Evolutionary conservation across 345 rosid species (phyloP).

Genomic region (Sisymbrium irio): DNA sequence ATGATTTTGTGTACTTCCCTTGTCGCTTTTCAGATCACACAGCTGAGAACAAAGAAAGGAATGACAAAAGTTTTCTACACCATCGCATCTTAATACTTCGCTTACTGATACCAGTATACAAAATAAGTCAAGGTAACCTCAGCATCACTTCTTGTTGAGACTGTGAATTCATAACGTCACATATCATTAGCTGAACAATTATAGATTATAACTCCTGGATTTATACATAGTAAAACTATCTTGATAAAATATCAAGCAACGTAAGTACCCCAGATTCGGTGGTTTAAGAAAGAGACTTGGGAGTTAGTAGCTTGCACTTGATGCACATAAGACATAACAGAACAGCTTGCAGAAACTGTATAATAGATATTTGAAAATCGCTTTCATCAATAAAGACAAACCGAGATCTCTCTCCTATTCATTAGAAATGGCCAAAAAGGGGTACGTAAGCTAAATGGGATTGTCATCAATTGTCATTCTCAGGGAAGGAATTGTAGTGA

Average conservation of each 20-base stretch:
- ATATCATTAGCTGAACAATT: background rate
- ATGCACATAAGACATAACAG: background rate
- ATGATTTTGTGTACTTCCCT: background rate
- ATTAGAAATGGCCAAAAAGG: conserved; percentile 15
- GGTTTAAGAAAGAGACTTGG: conserved; percentile 5
- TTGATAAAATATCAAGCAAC: background rate
- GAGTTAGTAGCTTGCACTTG: conserved; percentile 1
- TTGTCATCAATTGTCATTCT: conserved; percentile 22
- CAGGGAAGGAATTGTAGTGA: conserved; percentile 32
- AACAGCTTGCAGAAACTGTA: conserved; percentile 11
- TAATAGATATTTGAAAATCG: background rate
- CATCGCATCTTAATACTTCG: conserved; percentile 31
- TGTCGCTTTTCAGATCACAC: conserved; percentile 46
- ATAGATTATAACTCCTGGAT: background rate
- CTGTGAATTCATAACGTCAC: background rate
- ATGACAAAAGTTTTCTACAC: conserved; percentile 64
- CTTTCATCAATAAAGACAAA: background rate
- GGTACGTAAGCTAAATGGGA: conserved; percentile 29
- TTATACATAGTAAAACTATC: background rate
- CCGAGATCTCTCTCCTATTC: background rate
- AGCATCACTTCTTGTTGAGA: background rate
- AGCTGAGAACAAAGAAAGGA: conserved; percentile 72
- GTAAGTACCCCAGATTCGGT: too few relatives aligned
- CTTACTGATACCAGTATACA: background rate
- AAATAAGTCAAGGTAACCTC: conserved; percentile 21